Base-by-base conservation (phyloP, 1,139 yeast genomes). In the Nakaseomyces delphensis region DNA sequence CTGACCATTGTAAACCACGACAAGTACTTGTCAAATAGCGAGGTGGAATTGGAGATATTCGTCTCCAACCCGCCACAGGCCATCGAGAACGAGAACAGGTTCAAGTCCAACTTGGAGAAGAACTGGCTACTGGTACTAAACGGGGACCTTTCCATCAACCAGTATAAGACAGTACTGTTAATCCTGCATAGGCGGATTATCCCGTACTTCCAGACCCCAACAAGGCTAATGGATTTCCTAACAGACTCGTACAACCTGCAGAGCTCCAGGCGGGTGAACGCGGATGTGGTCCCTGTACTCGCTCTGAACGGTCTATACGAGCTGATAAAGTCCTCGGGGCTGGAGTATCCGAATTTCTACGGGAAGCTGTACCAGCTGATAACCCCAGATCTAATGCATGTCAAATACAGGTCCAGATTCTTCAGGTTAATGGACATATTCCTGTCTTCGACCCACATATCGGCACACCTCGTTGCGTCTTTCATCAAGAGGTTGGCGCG, bases 341-440 rank as follows among this genome's bases (percentile, higher is more conserved):
- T 91, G 57, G 98, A 91, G 57, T 91, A 91, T 63, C 97, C 97
- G 11, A 83, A 86, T 52, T 91, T 91, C 60, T 91, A 79, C 66
- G 66, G 73, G 40, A 89, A 91, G 62, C 73, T 91, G 36, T 91
- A 91, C 61, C 78, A 83, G 6, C 70, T 91, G 38, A 71, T 91
- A 41, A 82, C 87, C 6, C 83, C 89, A 14, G 74, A 79, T 36
- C 65, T 93, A 56, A 65, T 83, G 52, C 89, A 83, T 61, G 82
- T 85, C 41, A 75, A 80, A 47, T 83, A 86, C 62, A 74, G 95
- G 57, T 80, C 96, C 1, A 73, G 98, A 54, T 91, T 91, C 58
- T 76, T 91, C 67, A 76, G 98, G 54, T 67, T 91, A 53, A 73
- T 93, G 45, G 98, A 89, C 55, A 63, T 87, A 42, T 91, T 91